These are phyloP conservation scores for Fusarium stilboides DNA, from an alignment of 2,329 filamentous ascomycete species.

Conservation along the genomic window DNA sequence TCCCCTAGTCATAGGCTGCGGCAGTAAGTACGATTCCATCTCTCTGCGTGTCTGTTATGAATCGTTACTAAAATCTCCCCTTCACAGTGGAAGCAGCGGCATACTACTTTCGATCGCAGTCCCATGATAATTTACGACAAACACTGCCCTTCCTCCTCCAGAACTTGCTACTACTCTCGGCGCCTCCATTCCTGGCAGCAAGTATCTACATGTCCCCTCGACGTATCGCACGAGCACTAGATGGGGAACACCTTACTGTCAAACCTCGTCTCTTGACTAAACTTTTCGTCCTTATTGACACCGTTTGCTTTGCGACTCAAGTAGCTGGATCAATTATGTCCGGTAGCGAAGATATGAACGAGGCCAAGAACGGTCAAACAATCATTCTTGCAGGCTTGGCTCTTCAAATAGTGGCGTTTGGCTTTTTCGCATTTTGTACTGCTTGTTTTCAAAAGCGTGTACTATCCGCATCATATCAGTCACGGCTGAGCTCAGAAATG, in stretches of 20 bases:
- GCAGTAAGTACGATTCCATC: conserved; percentile 57
- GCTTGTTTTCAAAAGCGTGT: conserved; percentile 11
- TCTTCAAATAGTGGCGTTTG: conserved; percentile 12
- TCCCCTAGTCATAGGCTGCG: conserved; percentile 65
- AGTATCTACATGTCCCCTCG: conserved; percentile 60
- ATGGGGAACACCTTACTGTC: conserved; percentile 56
- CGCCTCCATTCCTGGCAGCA: conserved; percentile 59
- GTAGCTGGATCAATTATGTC: conserved; percentile 18
- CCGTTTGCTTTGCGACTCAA: conserved; percentile 9
- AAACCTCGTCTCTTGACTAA: conserved; percentile 8
- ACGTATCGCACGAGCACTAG: conserved; percentile 52
- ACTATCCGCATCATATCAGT: conserved; percentile 57
- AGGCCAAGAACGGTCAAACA: conserved; percentile 2
- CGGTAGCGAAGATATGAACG: conserved; percentile 1
- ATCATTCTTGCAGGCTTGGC: conserved; percentile 10
- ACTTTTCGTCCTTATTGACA: conserved; percentile 13
- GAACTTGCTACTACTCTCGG: conserved; percentile 56
- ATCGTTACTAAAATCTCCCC: neutral
- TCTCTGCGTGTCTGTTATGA: neutral
- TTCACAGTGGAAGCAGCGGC: conserved; percentile 56
- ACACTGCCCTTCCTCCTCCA: conserved; percentile 56
- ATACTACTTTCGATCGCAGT: conserved; percentile 65
- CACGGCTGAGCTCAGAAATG: conserved; percentile 50
- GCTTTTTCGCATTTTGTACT: conserved; percentile 49
- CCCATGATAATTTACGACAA: conserved; percentile 55